Percentiles rank a stretch among this genome's conserved stretches.
Conservation (phyloP, 2,329 filamentous ascomycete species). For the Neofusicoccum umdonicola region DNA sequence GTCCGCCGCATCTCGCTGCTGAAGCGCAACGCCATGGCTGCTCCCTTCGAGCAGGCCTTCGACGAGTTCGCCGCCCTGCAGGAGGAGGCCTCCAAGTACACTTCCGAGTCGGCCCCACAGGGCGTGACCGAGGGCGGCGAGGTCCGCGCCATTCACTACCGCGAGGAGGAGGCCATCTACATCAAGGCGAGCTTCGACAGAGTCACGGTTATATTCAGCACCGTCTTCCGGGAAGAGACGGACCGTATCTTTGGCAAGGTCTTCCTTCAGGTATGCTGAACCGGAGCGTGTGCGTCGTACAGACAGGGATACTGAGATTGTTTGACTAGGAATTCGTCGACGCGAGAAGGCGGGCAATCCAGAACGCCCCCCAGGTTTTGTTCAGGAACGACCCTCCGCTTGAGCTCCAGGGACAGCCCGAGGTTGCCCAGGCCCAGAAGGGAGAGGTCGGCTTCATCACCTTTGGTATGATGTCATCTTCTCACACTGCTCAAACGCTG, state of each 20-base stretch:
- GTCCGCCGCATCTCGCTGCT: conserved; percentile 83
- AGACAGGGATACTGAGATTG: conserved; percentile 24
- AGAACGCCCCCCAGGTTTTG: conserved; percentile 96
- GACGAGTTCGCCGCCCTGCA: conserved; percentile 83
- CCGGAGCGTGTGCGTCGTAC: background rate
- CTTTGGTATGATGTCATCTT: conserved; percentile 65
- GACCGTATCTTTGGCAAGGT: conserved; percentile 97
- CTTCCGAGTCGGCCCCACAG: conserved; percentile 88
- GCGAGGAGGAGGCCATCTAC: conserved; percentile 98
- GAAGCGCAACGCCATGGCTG: conserved; percentile 98
- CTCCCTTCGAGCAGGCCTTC: conserved; percentile 96
- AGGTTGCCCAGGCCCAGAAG: conserved; percentile 68
- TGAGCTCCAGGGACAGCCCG: conserved; percentile 82
- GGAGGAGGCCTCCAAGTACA: conserved; percentile 88
- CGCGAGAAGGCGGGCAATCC: conserved; percentile 87
- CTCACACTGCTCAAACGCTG: conserved; percentile 16
- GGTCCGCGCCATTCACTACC: conserved; percentile 95
- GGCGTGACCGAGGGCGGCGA: conserved; percentile 85
- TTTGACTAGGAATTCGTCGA: conserved; percentile 78
- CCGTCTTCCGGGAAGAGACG: conserved; percentile 95
- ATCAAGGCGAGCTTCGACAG: conserved; percentile 96
- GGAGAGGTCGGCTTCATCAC: conserved; percentile 96
- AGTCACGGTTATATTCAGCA: conserved; percentile 98
- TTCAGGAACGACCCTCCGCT: conserved; percentile 94
- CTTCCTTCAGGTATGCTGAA: conserved; percentile 67